These are phyloP conservation scores for Aspergillus baeticus DNA, from an alignment of 495 filamentous ascomycete genomes.

Conservation along the genomic window DNA sequence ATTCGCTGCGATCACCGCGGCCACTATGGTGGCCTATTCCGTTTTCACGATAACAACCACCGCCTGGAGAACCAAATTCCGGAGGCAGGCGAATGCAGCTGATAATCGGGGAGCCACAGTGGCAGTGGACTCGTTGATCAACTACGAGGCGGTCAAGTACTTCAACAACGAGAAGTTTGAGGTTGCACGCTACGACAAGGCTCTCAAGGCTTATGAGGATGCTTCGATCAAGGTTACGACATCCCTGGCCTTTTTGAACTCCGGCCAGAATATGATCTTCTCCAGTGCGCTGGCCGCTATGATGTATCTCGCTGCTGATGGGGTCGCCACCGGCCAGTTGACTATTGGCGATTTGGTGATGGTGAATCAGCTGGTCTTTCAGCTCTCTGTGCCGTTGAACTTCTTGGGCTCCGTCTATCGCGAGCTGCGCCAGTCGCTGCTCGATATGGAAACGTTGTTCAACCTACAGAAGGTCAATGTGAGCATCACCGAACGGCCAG, in stretches of 20 bases:
- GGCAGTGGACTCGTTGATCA: conserved; percentile 93
- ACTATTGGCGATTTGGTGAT: conserved; percentile 97
- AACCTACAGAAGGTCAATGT: conserved; percentile 98
- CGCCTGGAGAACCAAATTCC: conserved; percentile 94
- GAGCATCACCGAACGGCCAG: conserved; percentile 69
- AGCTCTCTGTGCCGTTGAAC: conserved; percentile 93
- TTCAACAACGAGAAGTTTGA: conserved; percentile 99
- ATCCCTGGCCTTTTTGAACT: conserved; percentile 87
- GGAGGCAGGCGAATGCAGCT: conserved; percentile 89
- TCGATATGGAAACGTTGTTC: conserved; percentile 99
- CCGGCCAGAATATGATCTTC: conserved; percentile 98
- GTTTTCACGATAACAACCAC: conserved; percentile 95
- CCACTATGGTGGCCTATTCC: conserved; percentile 90
- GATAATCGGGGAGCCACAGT: conserved; percentile 95
- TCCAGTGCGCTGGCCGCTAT: conserved; percentile 91
- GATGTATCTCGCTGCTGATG: conserved; percentile 95
- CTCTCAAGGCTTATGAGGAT: conserved; percentile 82
- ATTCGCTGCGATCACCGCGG: conserved; percentile 87
- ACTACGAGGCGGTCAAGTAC: conserved; percentile 98
- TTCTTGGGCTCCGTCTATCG: conserved; percentile 95
- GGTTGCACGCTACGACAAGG: conserved; percentile 83
- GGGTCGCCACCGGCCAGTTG: conserved; percentile 74
- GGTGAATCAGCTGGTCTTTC: conserved; percentile 98
- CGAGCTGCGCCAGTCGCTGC: conserved; percentile 86
- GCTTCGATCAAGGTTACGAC: conserved; percentile 96